These are phyloP conservation scores for Flaveria bidentis DNA, from an alignment of 129 eudicot genomes.

Conservation along the genomic window DNA sequence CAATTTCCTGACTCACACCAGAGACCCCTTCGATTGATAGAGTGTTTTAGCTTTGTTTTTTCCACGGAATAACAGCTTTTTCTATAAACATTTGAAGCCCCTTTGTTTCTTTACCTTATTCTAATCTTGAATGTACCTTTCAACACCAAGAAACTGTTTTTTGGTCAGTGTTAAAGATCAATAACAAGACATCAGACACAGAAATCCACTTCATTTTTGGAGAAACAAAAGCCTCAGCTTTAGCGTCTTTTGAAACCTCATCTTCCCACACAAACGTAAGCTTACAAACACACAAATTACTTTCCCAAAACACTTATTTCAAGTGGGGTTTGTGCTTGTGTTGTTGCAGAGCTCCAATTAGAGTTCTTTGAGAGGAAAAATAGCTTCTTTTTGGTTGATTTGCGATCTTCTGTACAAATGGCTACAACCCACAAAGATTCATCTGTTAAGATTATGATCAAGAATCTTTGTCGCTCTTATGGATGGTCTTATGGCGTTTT, in stretches of 20 bases:
- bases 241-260: conserved; percentile 29
- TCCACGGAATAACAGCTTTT: conserved; percentile 38
- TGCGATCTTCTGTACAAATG: conserved; percentile 39
- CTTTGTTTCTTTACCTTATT: conserved; percentile 6
- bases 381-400: conserved; percentile 11
- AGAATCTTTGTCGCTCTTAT: conserved; percentile 54
- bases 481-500: conserved; percentile 97
- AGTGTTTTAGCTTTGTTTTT: conserved; percentile 35
- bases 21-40: conserved; percentile 38
- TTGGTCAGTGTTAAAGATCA: conserved; percentile 6
- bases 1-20: conserved; percentile 45
- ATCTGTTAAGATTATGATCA: conserved; percentile 45
- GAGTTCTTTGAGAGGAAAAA: background rate
- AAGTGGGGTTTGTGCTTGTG: conserved; percentile 21
- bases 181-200: conserved; percentile 25
- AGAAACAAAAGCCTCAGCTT: conserved; percentile 35
- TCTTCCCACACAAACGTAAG: conserved; percentile 24
- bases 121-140: conserved; percentile 30
- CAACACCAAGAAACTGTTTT: conserved; percentile 42
- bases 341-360: conserved; percentile 27
- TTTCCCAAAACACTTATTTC: conserved; percentile 37
- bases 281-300: conserved; percentile 26
- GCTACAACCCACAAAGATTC: conserved; percentile 42
- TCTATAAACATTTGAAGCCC: conserved; percentile 39
- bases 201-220: conserved; percentile 38